These are phyloP conservation scores for Ustilago vetiveriae DNA, from an alignment of 1,284 basidiomycete genomes.

Conservation along the genomic window DNA sequence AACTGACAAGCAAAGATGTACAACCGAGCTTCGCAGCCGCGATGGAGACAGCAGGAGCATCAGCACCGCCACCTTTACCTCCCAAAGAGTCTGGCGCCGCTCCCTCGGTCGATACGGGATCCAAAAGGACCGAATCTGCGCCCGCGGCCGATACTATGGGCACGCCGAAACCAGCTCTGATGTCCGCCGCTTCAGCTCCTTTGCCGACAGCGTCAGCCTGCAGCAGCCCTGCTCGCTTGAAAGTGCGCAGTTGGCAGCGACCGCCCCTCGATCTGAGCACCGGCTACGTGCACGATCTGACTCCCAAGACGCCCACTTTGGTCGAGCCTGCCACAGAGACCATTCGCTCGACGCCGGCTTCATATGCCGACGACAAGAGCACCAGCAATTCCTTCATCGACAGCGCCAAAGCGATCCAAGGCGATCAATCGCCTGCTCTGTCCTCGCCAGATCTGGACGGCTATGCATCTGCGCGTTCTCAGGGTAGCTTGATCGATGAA, in stretches of 20 bases:
- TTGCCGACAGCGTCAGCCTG: conserved; percentile 3
- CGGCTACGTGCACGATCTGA: conserved; percentile 32
- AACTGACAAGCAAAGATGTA: conserved; percentile 28
- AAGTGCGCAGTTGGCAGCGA: conserved; percentile 44
- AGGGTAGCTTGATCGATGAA: conserved; percentile 45
- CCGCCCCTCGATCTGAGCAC: conserved; percentile 29
- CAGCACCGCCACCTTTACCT: conserved; percentile 45
- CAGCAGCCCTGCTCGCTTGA: conserved; percentile 19
- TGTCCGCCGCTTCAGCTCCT: not conserved
- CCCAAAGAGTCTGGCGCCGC: conserved; percentile 34
- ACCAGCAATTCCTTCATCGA: conserved; percentile 8
- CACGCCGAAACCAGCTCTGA: not conserved
- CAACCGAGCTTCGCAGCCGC: conserved; percentile 43
- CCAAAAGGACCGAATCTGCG: conserved; percentile 1
- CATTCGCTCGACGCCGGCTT: conserved; percentile 35
- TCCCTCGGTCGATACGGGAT: not conserved
- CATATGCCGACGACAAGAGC: conserved; percentile 33
- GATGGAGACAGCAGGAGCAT: conserved; percentile 20
- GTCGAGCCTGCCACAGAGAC: conserved; percentile 15
- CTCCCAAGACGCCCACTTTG: conserved; percentile 33
- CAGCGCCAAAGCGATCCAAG: conserved; percentile 1
- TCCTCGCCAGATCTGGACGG: conserved; percentile 45
- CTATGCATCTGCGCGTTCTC: conserved; percentile 44
- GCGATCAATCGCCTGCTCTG: conserved; percentile 7
- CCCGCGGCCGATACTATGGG: not conserved